These are phyloP conservation scores for Colletotrichum lindemuthianum DNA, from an alignment of 2,329 filamentous ascomycete genomes.

Conservation along the genomic window DNA sequence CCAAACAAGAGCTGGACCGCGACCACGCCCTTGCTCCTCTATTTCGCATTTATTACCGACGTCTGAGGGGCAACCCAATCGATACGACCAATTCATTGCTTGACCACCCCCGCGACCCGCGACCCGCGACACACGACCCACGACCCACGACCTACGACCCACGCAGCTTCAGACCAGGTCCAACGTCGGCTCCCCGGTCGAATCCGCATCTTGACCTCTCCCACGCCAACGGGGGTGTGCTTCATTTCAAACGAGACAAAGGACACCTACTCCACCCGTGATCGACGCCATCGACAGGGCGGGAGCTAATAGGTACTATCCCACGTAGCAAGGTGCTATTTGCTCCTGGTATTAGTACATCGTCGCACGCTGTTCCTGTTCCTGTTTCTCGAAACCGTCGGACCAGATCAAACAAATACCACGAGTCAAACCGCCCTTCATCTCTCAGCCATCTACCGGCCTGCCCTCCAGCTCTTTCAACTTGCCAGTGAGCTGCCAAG, in stretches of 20 bases:
- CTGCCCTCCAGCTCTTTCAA: background rate
- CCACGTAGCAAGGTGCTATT: background rate
- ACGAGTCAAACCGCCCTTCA: slow-evolving; percentile 24
- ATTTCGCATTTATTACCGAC: slow-evolving; percentile 33
- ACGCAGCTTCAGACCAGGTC: slow-evolving; percentile 6
- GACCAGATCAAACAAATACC: slow-evolving; percentile 19
- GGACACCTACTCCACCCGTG: slow-evolving; percentile 28
- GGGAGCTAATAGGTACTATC: slow-evolving; percentile 13
- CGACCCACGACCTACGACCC: slow-evolving; percentile 24
- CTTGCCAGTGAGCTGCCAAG: slow-evolving; percentile 6
- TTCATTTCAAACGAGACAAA: slow-evolving; percentile 36
- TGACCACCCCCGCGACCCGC: slow-evolving; percentile 30
- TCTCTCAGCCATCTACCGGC: slow-evolving; percentile 15
- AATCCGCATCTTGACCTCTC: slow-evolving; percentile 10
- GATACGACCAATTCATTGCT: slow-evolving; percentile 6
- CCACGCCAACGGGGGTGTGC: slow-evolving; percentile 25
- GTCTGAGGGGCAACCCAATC: slow-evolving; percentile 16
- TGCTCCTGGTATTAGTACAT: slow-evolving; percentile 32
- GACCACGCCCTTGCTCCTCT: slow-evolving; percentile 31
- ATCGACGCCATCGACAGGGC: slow-evolving; percentile 33
- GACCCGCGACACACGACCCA: no score
- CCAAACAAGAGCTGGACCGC: slow-evolving; percentile 29
- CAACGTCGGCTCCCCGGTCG: slow-evolving; percentile 19
- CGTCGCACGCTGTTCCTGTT: slow-evolving; percentile 18
- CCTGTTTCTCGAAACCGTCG: slow-evolving; percentile 2